These are phyloP conservation scores for Globisporangium lucens DNA, from an alignment of 352 stramenopile species.

Conservation along the genomic window DNA sequence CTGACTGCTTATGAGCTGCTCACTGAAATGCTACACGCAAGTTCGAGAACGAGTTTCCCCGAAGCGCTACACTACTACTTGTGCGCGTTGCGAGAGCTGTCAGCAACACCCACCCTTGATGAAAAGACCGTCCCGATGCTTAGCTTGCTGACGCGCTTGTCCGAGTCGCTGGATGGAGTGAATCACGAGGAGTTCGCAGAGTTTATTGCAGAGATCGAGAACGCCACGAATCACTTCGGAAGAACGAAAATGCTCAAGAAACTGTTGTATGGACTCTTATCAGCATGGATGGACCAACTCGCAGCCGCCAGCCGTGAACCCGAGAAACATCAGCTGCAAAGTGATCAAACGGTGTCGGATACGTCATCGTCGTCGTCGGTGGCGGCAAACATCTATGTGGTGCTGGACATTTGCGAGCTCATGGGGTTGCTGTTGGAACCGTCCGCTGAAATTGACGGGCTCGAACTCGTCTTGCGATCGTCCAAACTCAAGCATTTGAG, in stretches of 20 bases:
- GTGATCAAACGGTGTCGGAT: background rate
- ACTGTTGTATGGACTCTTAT: conserved; percentile 30
- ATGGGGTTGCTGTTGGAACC: conserved; percentile 36
- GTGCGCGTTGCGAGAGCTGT: background rate
- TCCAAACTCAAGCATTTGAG: conserved; percentile 29
- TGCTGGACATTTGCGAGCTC: conserved; percentile 44
- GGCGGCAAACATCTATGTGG: conserved; percentile 32
- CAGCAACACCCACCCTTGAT: background rate
- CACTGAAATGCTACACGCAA: conserved; percentile 9
- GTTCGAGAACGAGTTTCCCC: conserved; percentile 1
- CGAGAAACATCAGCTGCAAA: conserved; percentile 1
- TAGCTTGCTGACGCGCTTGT: conserved; percentile 30
- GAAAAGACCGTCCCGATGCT: background rate
- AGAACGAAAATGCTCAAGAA: conserved; percentile 31
- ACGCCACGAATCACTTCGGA: conserved; percentile 25
- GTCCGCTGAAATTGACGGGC: conserved; percentile 32
- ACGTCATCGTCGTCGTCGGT: background rate
- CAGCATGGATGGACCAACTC: conserved; percentile 41
- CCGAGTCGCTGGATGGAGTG: conserved; percentile 16
- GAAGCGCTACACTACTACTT: conserved; percentile 19
- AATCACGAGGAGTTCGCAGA: conserved; percentile 23
- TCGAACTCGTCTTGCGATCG: conserved; percentile 36
- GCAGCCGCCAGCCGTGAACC: conserved; percentile 1
- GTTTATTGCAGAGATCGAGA: conserved; percentile 29
- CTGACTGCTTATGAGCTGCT: conserved; percentile 1